Percentiles rank a stretch among this genome's conserved stretches.
phyloP scores from a whole-genome alignment of 768 basidiomycete genomes.

The Polyporus arcularius region DNA sequence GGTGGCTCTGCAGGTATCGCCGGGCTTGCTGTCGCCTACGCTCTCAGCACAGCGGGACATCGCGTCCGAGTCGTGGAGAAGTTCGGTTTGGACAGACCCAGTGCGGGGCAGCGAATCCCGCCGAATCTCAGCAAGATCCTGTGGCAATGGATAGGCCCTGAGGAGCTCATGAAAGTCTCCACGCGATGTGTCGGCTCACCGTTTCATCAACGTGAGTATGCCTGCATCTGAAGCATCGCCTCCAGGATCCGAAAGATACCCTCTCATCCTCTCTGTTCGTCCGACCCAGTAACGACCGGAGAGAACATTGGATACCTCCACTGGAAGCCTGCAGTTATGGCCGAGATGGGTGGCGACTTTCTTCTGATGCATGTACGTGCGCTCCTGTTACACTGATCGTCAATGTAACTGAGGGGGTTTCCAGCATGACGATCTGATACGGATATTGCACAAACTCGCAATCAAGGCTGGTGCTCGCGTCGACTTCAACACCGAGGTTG shows the following conservation, averaged over 20 bases:
- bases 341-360: conserved; percentile 51
- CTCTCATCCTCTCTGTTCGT: not conserved
- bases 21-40: conserved; percentile 57
- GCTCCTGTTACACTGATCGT: not conserved
- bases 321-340: conserved; percentile 49
- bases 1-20: conserved; percentile 40
- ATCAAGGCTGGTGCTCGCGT: conserved; percentile 49
- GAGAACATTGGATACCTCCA: conserved; percentile 46
- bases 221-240: not conserved
- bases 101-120: conserved; percentile 49
- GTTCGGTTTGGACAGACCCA: conserved; percentile 37
- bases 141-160: conserved; percentile 54
- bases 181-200: conserved; percentile 36
- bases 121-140: conserved; percentile 61
- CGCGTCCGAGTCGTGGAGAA: conserved; percentile 58
- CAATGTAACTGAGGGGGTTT: not conserved
- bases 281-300: conserved; percentile 42
- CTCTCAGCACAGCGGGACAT: conserved; percentile 59
- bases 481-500: conserved; percentile 36
- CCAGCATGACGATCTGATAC: conserved; percentile 55
- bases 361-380: conserved; percentile 48
- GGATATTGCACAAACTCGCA: conserved; percentile 48
- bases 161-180: conserved; percentile 40
- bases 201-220: conserved; percentile 37
- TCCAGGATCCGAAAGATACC: not conserved